phyloP scores from a whole-genome alignment of 2,329 filamentous ascomycete species.

The Westerdykella sp. region DNA sequence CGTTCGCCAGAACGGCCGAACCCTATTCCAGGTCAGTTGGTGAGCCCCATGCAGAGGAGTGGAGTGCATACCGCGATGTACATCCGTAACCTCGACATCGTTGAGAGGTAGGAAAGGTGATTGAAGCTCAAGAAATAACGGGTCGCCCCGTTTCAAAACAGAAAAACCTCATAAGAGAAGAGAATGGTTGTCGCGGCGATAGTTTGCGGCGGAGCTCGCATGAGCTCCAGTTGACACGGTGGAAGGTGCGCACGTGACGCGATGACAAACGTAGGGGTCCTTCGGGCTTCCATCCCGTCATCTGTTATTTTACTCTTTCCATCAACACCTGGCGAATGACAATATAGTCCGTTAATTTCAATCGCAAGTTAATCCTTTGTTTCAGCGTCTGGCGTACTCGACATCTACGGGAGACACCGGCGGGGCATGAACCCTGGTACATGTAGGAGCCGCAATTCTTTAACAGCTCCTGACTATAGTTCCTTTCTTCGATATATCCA shows the following conservation, averaged over 20 bases:
- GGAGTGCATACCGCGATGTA: constrained; percentile 27
- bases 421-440: too few species aligned
- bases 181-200: not conserved
- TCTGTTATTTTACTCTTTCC: too few species aligned
- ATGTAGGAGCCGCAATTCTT: too few species aligned
- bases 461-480: too few species aligned
- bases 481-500: too few species aligned
- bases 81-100: constrained; percentile 30
- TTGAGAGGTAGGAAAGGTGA: constrained; percentile 2
- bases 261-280: not conserved
- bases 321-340: too few species aligned
- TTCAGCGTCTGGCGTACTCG: too few species aligned
- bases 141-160: constrained; percentile 3
- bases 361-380: too few species aligned
- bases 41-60: not conserved
- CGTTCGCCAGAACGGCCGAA: constrained; percentile 76
- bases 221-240: not conserved
- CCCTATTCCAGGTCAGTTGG: constrained; percentile 32
- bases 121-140: too few species aligned
- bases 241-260: not conserved
- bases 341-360: too few species aligned
- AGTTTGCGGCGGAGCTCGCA: not conserved
- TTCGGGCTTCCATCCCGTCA: too few species aligned
- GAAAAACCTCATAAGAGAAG: constrained; percentile 1
- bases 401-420: too few species aligned